These are phyloP conservation scores for Fusarium burgessii DNA, from an alignment of 2,329 filamentous ascomycete species.

Conservation along the genomic window DNA sequence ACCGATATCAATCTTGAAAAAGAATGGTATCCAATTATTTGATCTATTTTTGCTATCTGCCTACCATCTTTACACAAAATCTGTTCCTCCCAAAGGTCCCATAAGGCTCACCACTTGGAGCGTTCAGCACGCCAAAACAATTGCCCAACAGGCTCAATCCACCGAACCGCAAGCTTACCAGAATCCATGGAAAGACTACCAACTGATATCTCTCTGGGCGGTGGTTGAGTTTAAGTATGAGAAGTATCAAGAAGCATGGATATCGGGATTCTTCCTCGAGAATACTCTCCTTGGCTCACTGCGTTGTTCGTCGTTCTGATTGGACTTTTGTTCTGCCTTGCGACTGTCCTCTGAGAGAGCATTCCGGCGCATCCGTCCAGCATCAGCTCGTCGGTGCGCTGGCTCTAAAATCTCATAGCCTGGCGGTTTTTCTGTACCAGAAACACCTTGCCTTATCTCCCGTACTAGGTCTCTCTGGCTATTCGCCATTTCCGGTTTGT, in stretches of 20 bases:
- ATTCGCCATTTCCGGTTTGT: fast-evolving
- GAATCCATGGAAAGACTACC: fast-evolving
- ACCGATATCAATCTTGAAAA: not conserved
- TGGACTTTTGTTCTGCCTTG: not conserved
- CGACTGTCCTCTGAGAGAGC: not conserved
- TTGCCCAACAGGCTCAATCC: too few species aligned
- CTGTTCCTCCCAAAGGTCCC: fast-evolving
- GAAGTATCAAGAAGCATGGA: not conserved
- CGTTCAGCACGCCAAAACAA: not conserved
- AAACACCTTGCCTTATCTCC: fast-evolving
- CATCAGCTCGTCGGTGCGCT: fast-evolving
- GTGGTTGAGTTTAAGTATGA: fast-evolving
- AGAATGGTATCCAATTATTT: not conserved
- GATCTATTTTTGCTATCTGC: not conserved
- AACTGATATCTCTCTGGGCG: not conserved
- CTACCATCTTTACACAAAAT: not conserved
- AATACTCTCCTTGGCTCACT: not conserved
- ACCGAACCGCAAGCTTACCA: too few species aligned
- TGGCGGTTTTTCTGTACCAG: too few species aligned
- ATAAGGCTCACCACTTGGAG: too few species aligned
- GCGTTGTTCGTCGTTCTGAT: not conserved
- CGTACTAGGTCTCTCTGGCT: too few species aligned
- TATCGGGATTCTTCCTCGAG: not conserved
- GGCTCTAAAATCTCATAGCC: too few species aligned
- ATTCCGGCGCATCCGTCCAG: fast-evolving